Evolutionary conservation across 768 basidiomycete genomes (phyloP), one percentile per base, ranked within the genome.

Genomic region (Trametes elegans): DNA sequence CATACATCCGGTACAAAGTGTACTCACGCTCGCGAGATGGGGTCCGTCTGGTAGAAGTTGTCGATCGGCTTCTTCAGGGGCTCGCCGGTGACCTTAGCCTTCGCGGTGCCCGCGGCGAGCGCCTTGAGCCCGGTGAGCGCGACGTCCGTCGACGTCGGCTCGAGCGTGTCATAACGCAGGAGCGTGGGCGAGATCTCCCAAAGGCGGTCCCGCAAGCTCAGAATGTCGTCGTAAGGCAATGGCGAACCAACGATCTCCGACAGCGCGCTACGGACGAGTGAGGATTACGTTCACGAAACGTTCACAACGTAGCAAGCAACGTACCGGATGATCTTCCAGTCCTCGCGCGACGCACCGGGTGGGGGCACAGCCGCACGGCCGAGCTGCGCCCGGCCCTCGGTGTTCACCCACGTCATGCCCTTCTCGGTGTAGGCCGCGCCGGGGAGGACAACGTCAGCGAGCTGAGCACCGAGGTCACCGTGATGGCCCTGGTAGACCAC

Each of bases 401-500:
- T 94, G 75, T 99, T 99, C 52, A 99, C 83, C 93, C 95, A 98
- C 1, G 94, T 98, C 43, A 80, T 79, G 7, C 82, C 77, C 69
- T 89, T 89, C 75, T 98, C 97, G 2, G 96, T 98, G 74, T 97
- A 98, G 3, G 97, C 97, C 14, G 88, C 82, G 7, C 81, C 92
- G 14, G 97, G 97, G 16, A 98, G 75, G 69, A 90, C 92, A 55
- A 98, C 93, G 67, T 99, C 97, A n/a, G 97, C 97, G 21, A 94
- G 84, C 64, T 93, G 91, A 3, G 97, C 97, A 31, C 97, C 96
- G 50, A 92, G 77, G 70, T 99, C 97, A 64, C 97, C 97, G 67
- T 99, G 97, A 70, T 98, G 95, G 31, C 97, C 97, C 66, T 98
- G 97, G 71, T 99, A 99, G 13, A 99, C 96, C 41, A 98, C 95